phyloP scores from a whole-genome alignment of 2,329 filamentous ascomycete genomes.

The Colletotrichum gloeosporioides region DNA sequence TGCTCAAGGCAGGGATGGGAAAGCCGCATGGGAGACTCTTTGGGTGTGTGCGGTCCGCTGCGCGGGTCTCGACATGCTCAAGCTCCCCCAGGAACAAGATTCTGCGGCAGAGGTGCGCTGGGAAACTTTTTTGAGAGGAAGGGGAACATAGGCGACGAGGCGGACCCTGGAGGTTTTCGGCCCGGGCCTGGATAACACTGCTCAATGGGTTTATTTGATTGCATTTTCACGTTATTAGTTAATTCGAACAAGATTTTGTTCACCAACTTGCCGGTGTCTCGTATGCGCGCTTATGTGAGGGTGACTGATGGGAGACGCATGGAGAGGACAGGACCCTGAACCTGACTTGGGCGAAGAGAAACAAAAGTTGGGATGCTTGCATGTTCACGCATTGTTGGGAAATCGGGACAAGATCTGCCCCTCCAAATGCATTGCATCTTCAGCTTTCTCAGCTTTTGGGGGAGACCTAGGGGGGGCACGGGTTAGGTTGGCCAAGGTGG shows the following conservation, averaged over 20 bases:
- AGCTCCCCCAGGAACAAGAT: neutral
- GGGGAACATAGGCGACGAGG: conserved; percentile 11
- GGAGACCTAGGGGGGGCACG: neutral
- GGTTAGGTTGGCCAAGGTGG: neutral
- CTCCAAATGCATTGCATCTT: neutral
- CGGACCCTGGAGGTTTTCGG: conserved; percentile 33
- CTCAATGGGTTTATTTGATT: conserved; percentile 39
- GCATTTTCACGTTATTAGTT: conserved; percentile 44
- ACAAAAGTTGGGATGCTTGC: neutral
- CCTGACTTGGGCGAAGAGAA: neutral
- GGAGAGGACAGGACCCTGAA: neutral
- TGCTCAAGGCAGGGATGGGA: neutral
- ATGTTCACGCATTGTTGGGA: neutral
- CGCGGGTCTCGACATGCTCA: neutral
- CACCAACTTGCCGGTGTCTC: neutral
- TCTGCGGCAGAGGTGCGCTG: conserved; percentile 27
- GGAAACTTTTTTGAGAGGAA: conserved; percentile 26
- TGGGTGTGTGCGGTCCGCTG: conserved; percentile 1
- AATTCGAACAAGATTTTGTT: conserved; percentile 39
- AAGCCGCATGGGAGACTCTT: conserved; percentile 1
- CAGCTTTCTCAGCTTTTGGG: neutral
- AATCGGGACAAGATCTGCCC: neutral
- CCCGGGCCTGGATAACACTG: conserved; percentile 37
- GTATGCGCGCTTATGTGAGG: neutral
- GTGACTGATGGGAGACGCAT: neutral